Conservation (phyloP, 441 rosid species). For the Flueggea neowawraea region DNA sequence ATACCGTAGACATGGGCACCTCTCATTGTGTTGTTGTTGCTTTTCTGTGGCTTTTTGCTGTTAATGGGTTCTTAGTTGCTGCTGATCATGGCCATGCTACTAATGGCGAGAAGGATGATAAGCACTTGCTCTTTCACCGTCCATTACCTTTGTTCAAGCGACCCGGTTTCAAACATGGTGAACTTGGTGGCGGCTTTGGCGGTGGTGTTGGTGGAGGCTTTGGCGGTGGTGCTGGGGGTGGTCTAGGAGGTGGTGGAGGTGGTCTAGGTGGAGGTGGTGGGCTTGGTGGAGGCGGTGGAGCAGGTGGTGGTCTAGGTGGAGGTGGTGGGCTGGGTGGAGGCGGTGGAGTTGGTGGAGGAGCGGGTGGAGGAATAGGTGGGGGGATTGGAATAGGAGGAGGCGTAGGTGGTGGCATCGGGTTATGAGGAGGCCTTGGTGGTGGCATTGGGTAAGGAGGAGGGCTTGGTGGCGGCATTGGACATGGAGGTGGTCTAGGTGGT, state of each 20-base stretch:
- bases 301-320: constrained; percentile 17
- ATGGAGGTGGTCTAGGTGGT: too few relatives aligned
- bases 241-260: constrained; percentile 10
- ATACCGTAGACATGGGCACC: neutral
- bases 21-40: constrained; percentile 11
- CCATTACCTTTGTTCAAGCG: constrained; percentile 23
- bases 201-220: constrained; percentile 18
- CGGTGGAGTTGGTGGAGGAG: too few relatives aligned
- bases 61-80: constrained; percentile 21
- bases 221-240: constrained; percentile 10
- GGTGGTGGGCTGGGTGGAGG: too few relatives aligned
- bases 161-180: constrained; percentile 39
- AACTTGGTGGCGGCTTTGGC: constrained; percentile 4
- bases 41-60: constrained; percentile 31
- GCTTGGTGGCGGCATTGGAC: too few relatives aligned
- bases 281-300: constrained; percentile 7
- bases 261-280: constrained; percentile 15
- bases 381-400: too few relatives aligned
- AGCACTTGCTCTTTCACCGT: constrained; percentile 31
- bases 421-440: too few relatives aligned
- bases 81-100: constrained; percentile 22
- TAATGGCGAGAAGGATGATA: constrained; percentile 40
- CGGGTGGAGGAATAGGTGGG: too few relatives aligned
- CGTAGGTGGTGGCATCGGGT: too few relatives aligned
- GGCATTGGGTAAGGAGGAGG: too few relatives aligned